Conservation (phyloP, 495 filamentous ascomycete species). For the Wilcoxina mikolae region DNA sequence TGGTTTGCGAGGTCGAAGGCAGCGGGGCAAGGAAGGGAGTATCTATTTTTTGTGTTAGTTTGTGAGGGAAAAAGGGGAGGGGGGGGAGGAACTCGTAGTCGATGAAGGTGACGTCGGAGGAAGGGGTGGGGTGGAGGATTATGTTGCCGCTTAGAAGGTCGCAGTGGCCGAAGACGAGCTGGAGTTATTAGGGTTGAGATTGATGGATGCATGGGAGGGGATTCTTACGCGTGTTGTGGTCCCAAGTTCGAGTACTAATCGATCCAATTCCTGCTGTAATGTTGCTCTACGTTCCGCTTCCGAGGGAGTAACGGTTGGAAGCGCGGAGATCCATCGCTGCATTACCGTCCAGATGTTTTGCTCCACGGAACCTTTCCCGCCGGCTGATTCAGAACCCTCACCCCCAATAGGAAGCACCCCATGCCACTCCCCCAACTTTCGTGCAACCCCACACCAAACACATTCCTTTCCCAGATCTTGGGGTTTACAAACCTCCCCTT, state of each 20-base stretch:
- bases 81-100: conserved; percentile 63
- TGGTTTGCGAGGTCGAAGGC: conserved; percentile 92
- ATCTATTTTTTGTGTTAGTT: too few relatives aligned
- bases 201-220: too few relatives aligned
- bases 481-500: conserved; percentile 56
- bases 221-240: too few relatives aligned
- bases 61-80: too few relatives aligned
- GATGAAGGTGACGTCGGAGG: conserved; percentile 60
- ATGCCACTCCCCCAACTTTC: conserved; percentile 75
- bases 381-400: conserved; percentile 33
- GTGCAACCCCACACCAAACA: conserved; percentile 70
- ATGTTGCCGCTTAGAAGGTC: conserved; percentile 86
- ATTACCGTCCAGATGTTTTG: conserved; percentile 61
- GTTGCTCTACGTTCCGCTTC: too few relatives aligned
- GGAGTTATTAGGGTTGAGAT: conserved; percentile 5
- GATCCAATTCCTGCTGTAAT: too few relatives aligned
- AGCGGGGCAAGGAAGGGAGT: conserved; percentile 67
- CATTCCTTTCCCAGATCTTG: conserved; percentile 52
- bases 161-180: conserved; percentile 84
- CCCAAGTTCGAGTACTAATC: too few relatives aligned
- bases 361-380: too few relatives aligned
- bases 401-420: conserved; percentile 50
- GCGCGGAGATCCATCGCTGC: conserved; percentile 79
- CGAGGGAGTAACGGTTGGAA: conserved; percentile 54
- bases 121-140: conserved; percentile 47